Percentiles rank a stretch among this genome's conserved stretches.
These are phyloP conservation scores for Bauhinia variegata DNA, from an alignment of 306 rosid species.

Conservation along the genomic window DNA sequence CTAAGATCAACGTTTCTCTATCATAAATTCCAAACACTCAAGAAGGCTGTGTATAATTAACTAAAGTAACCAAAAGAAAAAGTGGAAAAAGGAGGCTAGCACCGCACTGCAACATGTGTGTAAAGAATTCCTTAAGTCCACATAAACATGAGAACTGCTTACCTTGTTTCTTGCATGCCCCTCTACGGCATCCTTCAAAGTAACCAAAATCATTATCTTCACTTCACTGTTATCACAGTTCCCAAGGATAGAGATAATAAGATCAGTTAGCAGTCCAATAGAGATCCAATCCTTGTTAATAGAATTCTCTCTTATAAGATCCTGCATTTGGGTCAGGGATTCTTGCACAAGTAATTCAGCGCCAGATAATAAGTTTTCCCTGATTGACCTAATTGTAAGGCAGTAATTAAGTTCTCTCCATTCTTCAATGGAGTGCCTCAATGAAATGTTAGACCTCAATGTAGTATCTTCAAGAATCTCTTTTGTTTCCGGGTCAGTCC, in stretches of 20 bases:
- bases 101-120: neutral
- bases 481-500: conserved; percentile 64
- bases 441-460: conserved; percentile 62
- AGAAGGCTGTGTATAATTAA: neutral
- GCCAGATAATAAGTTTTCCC: conserved; percentile 47
- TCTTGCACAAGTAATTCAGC: conserved; percentile 42
- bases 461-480: conserved; percentile 64
- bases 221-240: conserved; percentile 51
- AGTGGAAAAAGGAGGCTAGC: neutral
- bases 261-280: conserved; percentile 61
- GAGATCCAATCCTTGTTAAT: conserved; percentile 86
- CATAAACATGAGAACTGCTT: conserved; percentile 13
- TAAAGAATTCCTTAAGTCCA: neutral
- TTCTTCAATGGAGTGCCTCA: conserved; percentile 81
- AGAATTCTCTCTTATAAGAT: conserved; percentile 62
- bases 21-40: conserved; percentile 19
- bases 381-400: conserved; percentile 60
- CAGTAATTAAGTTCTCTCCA: conserved; percentile 85
- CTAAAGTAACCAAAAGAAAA: conserved; percentile 28
- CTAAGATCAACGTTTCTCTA: neutral
- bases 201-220: conserved; percentile 59
- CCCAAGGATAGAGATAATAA: conserved; percentile 56
- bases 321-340: conserved; percentile 62
- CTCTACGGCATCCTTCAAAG: conserved; percentile 67
- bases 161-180: conserved; percentile 83